Evolutionary conservation across 805 yeast species (phyloP).

Genomic region (Blastobotrys robertii): DNA sequence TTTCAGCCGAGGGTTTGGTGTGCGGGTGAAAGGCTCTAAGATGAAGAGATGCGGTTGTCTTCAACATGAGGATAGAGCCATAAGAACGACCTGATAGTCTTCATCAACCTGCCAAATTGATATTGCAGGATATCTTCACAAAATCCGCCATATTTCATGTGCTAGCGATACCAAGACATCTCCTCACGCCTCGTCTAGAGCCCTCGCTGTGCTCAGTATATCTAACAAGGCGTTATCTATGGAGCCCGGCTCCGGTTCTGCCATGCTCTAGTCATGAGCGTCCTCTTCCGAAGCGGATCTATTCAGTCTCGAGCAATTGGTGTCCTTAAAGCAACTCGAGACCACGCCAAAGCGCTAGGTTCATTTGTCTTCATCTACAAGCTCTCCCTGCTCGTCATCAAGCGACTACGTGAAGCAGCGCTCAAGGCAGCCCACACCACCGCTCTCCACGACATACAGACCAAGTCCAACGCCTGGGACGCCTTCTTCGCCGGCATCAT

Average conservation of each 20-base stretch:
- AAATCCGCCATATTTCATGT: no score
- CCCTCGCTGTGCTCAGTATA: slow-evolving; percentile 27
- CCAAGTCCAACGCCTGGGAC: slow-evolving; percentile 13
- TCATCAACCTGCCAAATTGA: no score
- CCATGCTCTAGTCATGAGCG: slow-evolving; percentile 53
- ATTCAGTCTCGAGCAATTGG: slow-evolving; percentile 33
- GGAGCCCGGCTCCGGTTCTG: slow-evolving; percentile 55
- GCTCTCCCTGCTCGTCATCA: slow-evolving; percentile 23
- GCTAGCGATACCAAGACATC: no score
- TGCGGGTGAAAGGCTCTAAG: no score
- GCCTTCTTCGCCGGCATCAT: slow-evolving; percentile 30
- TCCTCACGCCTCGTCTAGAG: no score
- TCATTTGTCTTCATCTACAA: slow-evolving; percentile 47
- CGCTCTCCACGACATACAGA: slow-evolving; percentile 10
- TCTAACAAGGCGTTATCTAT: slow-evolving; percentile 38
- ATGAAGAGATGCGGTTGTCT: no score
- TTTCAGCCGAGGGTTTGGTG: no score
- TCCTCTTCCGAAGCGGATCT: slow-evolving; percentile 38
- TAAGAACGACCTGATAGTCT: no score
- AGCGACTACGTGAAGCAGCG: slow-evolving; percentile 16
- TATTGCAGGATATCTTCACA: no score
- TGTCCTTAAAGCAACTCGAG: slow-evolving; percentile 42
- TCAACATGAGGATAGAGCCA: no score
- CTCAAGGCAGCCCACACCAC: no score
- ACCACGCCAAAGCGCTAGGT: slow-evolving; percentile 49